Conservation (phyloP, 306 rosid species). For the Acacia crassicarpa region DNA sequence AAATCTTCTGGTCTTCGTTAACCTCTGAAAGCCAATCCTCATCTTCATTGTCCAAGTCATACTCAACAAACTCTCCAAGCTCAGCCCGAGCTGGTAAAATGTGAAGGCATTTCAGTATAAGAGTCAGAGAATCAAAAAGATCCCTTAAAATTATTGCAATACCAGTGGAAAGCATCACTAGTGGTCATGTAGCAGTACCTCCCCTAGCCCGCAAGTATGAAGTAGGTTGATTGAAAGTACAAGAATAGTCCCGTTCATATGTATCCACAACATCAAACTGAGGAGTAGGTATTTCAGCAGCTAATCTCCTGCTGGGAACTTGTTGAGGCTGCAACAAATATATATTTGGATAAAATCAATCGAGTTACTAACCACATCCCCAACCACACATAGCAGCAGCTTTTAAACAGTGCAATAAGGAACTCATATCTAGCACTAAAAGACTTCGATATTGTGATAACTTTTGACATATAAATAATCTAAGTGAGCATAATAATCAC, state of each 20-base stretch:
- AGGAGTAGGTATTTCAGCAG: conserved; percentile 69
- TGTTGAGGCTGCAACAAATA: conserved; percentile 34
- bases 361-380: neutral
- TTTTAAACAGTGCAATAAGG: neutral
- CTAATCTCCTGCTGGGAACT: conserved; percentile 46
- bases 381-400: neutral
- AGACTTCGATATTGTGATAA: neutral
- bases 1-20: conserved; percentile 49
- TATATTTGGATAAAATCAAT: neutral
- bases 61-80: conserved; percentile 78
- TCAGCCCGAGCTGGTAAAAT: conserved; percentile 57
- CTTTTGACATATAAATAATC: neutral
- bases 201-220: conserved; percentile 74
- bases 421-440: neutral
- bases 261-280: conserved; percentile 65
- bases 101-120: conserved; percentile 6
- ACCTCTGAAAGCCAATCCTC: conserved; percentile 70
- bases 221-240: conserved; percentile 61
- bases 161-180: neutral
- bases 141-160: neutral
- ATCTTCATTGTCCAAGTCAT: conserved; percentile 71
- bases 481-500: neutral
- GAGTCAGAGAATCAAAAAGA: neutral
- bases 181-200: conserved; percentile 37
- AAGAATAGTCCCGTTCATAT: conserved; percentile 69